Evolutionary conservation across 257 asterid genomes (phyloP).

Genomic region (Scutellaria galericulata): DNA sequence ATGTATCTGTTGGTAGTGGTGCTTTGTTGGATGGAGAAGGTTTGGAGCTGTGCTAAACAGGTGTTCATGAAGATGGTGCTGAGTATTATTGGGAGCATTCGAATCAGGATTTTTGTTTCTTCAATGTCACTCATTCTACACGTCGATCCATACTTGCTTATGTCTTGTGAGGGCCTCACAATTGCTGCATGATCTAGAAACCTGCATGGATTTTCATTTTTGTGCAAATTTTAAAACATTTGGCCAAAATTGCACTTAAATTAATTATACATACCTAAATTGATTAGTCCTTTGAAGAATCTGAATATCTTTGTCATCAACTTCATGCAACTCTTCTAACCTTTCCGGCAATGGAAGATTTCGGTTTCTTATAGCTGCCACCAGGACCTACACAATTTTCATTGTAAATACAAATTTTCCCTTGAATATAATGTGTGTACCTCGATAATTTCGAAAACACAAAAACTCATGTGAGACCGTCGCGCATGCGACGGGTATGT

Average conservation of each 20-base stretch:
- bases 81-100: conserved; percentile 72
- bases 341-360: conserved; percentile 52
- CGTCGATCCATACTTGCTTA: conserved; percentile 27
- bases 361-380: conserved; percentile 61
- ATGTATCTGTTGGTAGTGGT: conserved; percentile 63
- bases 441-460: no score
- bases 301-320: conserved; percentile 61
- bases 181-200: conserved; percentile 69
- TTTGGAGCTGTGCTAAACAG: conserved; percentile 80
- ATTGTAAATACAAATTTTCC: no score
- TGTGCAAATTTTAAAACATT: no score
- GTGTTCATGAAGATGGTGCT: conserved; percentile 86
- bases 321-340: conserved; percentile 53
- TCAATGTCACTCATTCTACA: conserved; percentile 78
- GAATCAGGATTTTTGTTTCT: conserved; percentile 69
- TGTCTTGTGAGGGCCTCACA: conserved; percentile 31
- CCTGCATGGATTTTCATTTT: conserved; percentile 37
- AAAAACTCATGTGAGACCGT: no score
- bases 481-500: no score
- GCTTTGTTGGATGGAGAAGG: conserved; percentile 82
- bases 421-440: no score
- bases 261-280: conserved; percentile 47
- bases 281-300: conserved; percentile 69
- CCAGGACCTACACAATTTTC: conserved; percentile 52
- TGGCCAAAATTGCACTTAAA: background rate